Evolutionary conservation across 768 basidiomycete genomes (phyloP).

Genomic region (Suillus weaverae): DNA sequence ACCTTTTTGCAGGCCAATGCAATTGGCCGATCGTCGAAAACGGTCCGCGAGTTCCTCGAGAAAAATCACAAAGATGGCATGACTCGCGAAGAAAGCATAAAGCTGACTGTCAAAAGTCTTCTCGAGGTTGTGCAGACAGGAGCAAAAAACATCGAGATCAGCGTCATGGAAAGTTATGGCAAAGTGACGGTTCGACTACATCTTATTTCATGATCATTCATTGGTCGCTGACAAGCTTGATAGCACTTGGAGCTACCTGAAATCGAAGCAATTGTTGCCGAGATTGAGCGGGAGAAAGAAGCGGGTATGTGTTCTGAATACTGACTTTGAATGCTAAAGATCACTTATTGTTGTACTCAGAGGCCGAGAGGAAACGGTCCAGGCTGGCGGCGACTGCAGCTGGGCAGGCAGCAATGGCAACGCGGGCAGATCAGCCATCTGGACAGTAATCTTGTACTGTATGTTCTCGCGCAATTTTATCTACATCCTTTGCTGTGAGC

Average conservation of each 20-base stretch:
- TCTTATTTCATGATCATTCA: neutral
- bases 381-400: slow-evolving; percentile 90
- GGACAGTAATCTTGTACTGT: slow-evolving; percentile 32
- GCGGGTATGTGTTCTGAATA: slow-evolving; percentile 53
- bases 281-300: slow-evolving; percentile 98
- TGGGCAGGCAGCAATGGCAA: slow-evolving; percentile 84
- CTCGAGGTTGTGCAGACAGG: slow-evolving; percentile 99
- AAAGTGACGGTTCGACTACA: slow-evolving; percentile 75
- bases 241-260: slow-evolving; percentile 66
- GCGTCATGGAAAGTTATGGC: slow-evolving; percentile 94
- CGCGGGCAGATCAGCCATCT: slow-evolving; percentile 45
- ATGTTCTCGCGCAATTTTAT: neutral
- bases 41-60: slow-evolving; percentile 97
- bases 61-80: slow-evolving; percentile 96
- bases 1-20: slow-evolving; percentile 75
- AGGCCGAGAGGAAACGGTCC: slow-evolving; percentile 93
- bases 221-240: neutral
- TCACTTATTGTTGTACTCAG: slow-evolving; percentile 38
- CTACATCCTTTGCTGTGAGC: neutral
- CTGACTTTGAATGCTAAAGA: neutral
- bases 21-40: slow-evolving; percentile 96
- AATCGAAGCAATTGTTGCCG: slow-evolving; percentile 88
- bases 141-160: slow-evolving; percentile 99
- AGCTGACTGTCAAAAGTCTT: slow-evolving; percentile 91
- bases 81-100: slow-evolving; percentile 86